Evolutionary conservation across 768 basidiomycete species (phyloP), one percentile per base, ranked within the genome.

Genomic region (Lyophyllum atratum): DNA sequence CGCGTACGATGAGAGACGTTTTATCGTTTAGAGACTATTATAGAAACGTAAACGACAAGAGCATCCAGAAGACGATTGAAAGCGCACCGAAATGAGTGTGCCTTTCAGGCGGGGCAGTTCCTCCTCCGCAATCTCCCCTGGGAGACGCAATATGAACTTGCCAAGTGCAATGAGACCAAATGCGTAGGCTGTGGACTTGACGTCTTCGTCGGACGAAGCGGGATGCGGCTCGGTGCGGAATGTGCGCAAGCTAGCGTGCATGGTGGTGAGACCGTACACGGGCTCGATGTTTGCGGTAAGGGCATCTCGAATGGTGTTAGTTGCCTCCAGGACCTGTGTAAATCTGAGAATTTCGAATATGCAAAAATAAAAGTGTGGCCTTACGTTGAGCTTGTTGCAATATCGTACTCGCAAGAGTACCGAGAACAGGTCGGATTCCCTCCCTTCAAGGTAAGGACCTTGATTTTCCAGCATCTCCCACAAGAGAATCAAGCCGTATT

Each of bases 391-490:
- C 60, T 85, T 82, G 65, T 85, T 87, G 66, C 86, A 87, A 61
- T 87, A 92, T 46, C 94, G 80, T 52, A 93, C 79, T 43, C 75
- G 79, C 62, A 96, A 76, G 43, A 95, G 76, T 49, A 84, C 75
- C 26, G 85, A 79, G 68, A 93, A 90, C 33, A 95, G 70, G 53
- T 89, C 88, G 10, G 84, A 81, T 74, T 95, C 93, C 58, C 82
- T 84, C 44, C 91, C 90, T 68, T 95, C 93, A 12, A 95, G 74
- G 59, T 86, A 81, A 28, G 79, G 70, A 22, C 84, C 78, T 67
- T 93, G 91, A 62, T 87, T 82, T 65, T 88, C 88, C 5, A 95
- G 73, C 66, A 93, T 78, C 70, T 95, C 93, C 89, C 90, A 95
- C 11, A 93, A 66, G 29, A 91, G 76, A 55, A 94, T 89, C 61